Percentiles rank a stretch among this genome's conserved stretches.
phyloP scores from a whole-genome alignment of 345 rosid species.

The Gossypioides kirkii region DNA sequence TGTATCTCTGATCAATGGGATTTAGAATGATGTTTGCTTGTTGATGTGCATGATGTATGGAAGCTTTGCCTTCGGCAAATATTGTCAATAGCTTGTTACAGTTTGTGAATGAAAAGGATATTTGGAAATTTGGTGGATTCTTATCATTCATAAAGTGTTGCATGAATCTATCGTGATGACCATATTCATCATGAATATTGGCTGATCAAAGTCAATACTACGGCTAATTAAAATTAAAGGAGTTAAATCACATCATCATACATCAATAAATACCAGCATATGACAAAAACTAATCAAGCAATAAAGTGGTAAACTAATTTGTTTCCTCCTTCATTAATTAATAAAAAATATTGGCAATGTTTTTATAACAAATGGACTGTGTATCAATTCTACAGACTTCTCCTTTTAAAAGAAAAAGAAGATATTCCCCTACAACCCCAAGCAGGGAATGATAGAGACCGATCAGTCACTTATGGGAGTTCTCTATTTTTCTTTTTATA shows the following conservation, averaged over 20 bases:
- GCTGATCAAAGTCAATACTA: background rate
- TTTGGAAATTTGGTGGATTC: background rate
- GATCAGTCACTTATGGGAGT: too few relatives aligned
- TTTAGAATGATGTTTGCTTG: background rate
- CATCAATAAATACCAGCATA: background rate
- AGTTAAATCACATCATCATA: background rate
- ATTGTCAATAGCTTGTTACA: too few relatives aligned
- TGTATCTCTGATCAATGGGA: background rate
- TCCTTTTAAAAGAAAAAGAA: constrained; percentile 47
- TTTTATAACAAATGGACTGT: constrained; percentile 42
- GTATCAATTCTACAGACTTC: constrained; percentile 33
- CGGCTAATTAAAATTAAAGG: background rate
- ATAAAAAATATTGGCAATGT: constrained; percentile 54
- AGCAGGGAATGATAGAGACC: constrained; percentile 26
- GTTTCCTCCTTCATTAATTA: constrained; percentile 29
- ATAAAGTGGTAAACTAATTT: background rate
- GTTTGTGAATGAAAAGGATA: background rate
- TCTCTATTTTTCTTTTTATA: background rate
- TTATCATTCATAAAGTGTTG: background rate
- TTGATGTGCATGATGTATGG: background rate
- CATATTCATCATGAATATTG: background rate
- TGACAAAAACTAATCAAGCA: background rate
- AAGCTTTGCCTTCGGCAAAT: background rate
- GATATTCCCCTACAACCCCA: constrained; percentile 33
- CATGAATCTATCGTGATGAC: background rate